Evolutionary conservation across 177 flowering plant species (phyloP), one percentile per base, ranked within the genome.

Genomic region (Vitis hybrid): DNA sequence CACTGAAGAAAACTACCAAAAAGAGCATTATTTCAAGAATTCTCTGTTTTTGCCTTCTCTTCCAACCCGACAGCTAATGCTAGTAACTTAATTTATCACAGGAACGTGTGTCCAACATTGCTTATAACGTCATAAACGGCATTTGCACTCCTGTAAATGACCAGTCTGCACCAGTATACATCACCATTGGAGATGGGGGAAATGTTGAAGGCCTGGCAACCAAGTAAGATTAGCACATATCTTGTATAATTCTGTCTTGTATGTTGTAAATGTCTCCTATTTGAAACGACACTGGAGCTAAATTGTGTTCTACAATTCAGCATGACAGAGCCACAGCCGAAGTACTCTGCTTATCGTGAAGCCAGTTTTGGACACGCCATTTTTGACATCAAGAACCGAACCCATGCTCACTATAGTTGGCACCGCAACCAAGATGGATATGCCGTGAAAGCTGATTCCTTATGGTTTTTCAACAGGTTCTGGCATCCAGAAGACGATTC

Each of bases 171-270:
- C 97, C 98, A 12, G 91, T 91, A 2, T 92, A 91, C 81, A 87
- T 92, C 18, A 91, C 93, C 73, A 85, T 92, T 62, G 97, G 97
- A 0, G 97, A 92, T 76, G 97, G 97, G 64, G 97, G 97, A 64
- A 92, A 92, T 70, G 26, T 81, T 17, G 96, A 92, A 76, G 97
- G 97, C 74, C 69, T 91, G 57, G 91, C 93, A 26, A 86, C 69
- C 75, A 83, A 86, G 97, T 92, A 87, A 87, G 87, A 15, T 11
- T 4, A 17, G 52, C 48, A 9, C 45, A 34, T 34, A 34, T 1
- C 45, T 34, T 34, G 45, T 34, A 34, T 5, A 34, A 34, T 6
- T 6, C 45, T 34, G 45, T 34, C 1, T 34, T 34, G 0, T 34
- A 4, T 34, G 45, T 34, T 34, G 7, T 34, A 34, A 34, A 1